These are phyloP conservation scores for Coemansia sp. DNA, from an alignment of 192 early-diverging fungal genomes.

Conservation along the genomic window DNA sequence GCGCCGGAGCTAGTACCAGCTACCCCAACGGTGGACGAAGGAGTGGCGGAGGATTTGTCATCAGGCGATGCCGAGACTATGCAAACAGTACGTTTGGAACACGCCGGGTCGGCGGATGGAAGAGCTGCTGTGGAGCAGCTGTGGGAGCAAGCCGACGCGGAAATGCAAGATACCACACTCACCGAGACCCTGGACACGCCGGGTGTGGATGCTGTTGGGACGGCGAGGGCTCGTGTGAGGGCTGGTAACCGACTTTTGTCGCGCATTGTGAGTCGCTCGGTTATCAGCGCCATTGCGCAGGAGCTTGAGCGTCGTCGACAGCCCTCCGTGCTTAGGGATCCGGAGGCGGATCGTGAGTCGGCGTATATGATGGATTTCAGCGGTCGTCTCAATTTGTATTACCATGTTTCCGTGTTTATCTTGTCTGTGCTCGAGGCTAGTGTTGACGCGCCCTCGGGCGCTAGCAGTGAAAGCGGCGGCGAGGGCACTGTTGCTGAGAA, in stretches of 20 bases:
- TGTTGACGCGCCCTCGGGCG: neutral
- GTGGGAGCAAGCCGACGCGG: constrained; percentile 3
- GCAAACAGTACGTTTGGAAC: neutral
- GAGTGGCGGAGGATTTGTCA: neutral
- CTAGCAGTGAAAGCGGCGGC: neutral
- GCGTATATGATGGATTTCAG: constrained; percentile 13
- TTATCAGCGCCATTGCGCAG: constrained; percentile 34
- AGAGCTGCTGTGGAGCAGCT: neutral
- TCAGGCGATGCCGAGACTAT: neutral
- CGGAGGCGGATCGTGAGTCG: neutral
- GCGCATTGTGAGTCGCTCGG: constrained; percentile 42
- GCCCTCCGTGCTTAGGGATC: neutral
- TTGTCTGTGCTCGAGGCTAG: constrained; percentile 20
- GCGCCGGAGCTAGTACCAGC: neutral
- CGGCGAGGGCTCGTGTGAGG: constrained; percentile 1
- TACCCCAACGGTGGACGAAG: neutral
- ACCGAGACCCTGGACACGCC: neutral
- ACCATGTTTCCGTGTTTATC: constrained; percentile 27
- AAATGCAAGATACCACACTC: neutral
- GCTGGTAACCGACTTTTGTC: constrained; percentile 44
- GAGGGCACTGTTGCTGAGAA: neutral
- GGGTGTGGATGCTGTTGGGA: neutral
- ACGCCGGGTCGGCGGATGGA: neutral
- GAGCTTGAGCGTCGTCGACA: constrained; percentile 31
- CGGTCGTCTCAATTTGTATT: constrained; percentile 11